phyloP scores from a whole-genome alignment of 2,329 filamentous ascomycete genomes.

The Cytospora piceicola region DNA sequence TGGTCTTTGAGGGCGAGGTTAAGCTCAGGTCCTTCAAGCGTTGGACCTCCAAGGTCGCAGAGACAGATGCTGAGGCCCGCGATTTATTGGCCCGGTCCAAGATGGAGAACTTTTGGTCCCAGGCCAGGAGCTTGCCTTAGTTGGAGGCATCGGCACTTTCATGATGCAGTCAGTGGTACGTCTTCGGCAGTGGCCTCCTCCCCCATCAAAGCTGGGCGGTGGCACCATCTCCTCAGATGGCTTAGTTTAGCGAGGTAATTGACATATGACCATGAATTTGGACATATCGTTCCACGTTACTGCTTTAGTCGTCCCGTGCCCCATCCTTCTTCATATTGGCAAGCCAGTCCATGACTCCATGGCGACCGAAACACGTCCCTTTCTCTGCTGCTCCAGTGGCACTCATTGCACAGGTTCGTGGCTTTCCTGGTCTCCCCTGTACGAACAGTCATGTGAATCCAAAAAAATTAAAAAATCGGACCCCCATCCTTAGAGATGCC shows the following conservation, averaged over 20 bases:
- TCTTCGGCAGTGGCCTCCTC: not conserved
- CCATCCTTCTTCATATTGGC: not conserved
- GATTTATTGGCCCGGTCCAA: constrained; percentile 79
- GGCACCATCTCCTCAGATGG: not conserved
- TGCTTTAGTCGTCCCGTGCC: not conserved
- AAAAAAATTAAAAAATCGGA: not conserved
- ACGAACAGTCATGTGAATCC: not conserved
- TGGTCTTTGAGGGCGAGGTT: constrained; percentile 91
- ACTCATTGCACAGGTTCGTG: not conserved
- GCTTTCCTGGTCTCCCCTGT: not conserved
- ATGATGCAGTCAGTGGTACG: not conserved
- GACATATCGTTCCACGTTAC: not conserved
- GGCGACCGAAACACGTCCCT: not conserved
- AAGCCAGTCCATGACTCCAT: not conserved
- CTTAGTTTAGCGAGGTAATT: constrained; percentile 1
- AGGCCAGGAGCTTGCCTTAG: constrained; percentile 68
- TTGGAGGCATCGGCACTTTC: not conserved
- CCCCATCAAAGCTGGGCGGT: not conserved
- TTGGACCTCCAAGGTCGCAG: constrained; percentile 89
- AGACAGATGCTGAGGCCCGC: constrained; percentile 86
- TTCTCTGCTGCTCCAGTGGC: not conserved
- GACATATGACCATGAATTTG: not conserved
- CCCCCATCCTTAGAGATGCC: too few relatives aligned
- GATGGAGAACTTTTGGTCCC: constrained; percentile 93
- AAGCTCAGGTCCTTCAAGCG: constrained; percentile 81